Evolutionary conservation across 192 early-diverging fungal genomes (phyloP).

Genomic region (Phlyctochytrium planicorne): DNA sequence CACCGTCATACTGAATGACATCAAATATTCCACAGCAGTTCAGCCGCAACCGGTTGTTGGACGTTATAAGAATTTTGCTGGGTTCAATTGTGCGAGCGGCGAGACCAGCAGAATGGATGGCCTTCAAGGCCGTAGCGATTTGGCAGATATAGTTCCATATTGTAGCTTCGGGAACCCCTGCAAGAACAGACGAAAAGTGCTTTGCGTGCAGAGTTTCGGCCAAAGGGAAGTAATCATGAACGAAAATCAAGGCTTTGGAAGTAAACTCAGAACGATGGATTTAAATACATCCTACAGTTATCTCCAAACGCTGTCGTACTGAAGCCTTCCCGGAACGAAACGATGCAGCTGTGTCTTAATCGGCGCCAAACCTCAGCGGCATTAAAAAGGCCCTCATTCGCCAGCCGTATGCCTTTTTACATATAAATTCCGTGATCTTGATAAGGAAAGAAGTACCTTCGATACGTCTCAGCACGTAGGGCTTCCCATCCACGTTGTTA

Average conservation of each 20-base stretch:
- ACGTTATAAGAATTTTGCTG: constrained; percentile 81
- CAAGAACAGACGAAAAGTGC: constrained; percentile 50
- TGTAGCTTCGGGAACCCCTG: constrained; percentile 59
- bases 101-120: constrained; percentile 79
- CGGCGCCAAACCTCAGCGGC: constrained; percentile 83
- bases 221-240: constrained; percentile 92
- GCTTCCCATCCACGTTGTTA: constrained; percentile 77
- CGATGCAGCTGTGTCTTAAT: constrained; percentile 80
- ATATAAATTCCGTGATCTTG: background rate
- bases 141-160: constrained; percentile 85
- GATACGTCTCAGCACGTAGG: constrained; percentile 83
- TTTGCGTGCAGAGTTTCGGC: constrained; percentile 67
- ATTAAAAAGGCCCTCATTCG: constrained; percentile 77
- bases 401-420: constrained; percentile 70
- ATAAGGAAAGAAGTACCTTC: constrained; percentile 48
- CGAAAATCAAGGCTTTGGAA: constrained; percentile 83
- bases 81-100: constrained; percentile 77
- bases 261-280: background rate
- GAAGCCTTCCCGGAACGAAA: constrained; percentile 89
- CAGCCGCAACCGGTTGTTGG: constrained; percentile 72
- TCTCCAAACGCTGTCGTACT: constrained; percentile 96
- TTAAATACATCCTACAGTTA: constrained; percentile 74
- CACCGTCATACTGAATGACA: constrained; percentile 68
- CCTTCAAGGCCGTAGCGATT: constrained; percentile 72
- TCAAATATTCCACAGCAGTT: constrained; percentile 59